Conservation (phyloP, 192 early-diverging fungal species). For the Podila clonocystis region DNA sequence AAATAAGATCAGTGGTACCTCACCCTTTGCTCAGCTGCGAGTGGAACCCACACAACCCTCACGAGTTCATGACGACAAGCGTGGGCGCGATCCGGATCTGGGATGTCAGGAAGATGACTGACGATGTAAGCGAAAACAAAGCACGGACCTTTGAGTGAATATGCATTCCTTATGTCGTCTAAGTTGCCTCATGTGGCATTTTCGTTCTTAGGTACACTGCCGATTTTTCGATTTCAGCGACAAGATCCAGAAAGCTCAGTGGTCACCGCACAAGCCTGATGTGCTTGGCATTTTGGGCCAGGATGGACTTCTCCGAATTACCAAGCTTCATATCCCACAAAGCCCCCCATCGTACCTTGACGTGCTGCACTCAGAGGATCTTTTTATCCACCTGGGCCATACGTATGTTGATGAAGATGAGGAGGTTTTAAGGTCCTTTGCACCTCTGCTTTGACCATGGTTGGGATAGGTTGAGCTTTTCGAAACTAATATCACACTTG, state of each 20-base stretch:
- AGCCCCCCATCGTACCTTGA: not conserved
- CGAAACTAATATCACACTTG: not conserved
- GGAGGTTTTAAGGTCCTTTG: too few relatives aligned
- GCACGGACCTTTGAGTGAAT: not conserved
- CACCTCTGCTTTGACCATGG: not conserved
- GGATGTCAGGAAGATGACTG: slow-evolving; percentile 32
- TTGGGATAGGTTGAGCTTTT: not conserved
- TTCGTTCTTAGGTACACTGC: not conserved
- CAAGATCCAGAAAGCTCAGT: slow-evolving; percentile 13
- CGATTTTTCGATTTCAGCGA: not conserved
- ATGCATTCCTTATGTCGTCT: not conserved
- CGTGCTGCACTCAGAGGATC: not conserved
- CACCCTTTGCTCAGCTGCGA: slow-evolving; percentile 13
- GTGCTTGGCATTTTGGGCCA: slow-evolving; percentile 12
- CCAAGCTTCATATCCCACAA: slow-evolving; percentile 12
- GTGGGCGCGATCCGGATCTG: slow-evolving; percentile 15
- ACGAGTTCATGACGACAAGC: slow-evolving; percentile 36
- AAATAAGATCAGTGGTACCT: not conserved
- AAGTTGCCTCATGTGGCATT: not conserved
- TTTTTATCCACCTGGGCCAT: not conserved
- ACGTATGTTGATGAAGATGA: not conserved
- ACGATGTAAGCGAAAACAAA: slow-evolving; percentile 14
- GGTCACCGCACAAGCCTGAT: slow-evolving; percentile 26
- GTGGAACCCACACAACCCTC: slow-evolving; percentile 26
- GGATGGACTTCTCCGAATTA: slow-evolving; percentile 18